Evolutionary conservation across 164 flowering plant genomes (phyloP), one percentile per base, ranked within the genome.

Genomic region (Magnolia changhungtana): DNA sequence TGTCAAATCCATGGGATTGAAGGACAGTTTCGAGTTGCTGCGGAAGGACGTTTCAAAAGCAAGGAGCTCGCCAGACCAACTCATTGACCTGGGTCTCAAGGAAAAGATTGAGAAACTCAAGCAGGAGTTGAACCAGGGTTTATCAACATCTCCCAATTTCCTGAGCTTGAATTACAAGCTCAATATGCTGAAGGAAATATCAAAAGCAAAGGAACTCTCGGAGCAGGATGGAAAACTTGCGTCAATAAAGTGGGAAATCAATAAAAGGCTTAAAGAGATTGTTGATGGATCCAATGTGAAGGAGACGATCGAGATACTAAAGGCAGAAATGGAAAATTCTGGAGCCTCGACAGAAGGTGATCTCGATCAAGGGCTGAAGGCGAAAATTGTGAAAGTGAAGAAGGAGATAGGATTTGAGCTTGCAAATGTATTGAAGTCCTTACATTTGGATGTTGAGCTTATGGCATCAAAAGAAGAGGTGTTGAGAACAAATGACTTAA

Each of bases 101-200:
- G 89, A 85, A 24, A 88, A 90, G 84, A 71, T 90, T 49, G 86
- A 85, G 31, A 84, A 87, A 79, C 78, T 92, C 4, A 82, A 78
- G 49, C 76, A 82, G 50, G 96, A 90, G 81, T 84, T 94, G 63
- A 73, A 83, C 27, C 81, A 79, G 67, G 81, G 86, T 69, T 73
- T 94, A 63, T 68, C 90, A 9, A 58, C 78, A 29, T 90, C 91
- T 76, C 95, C 97, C 20, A 91, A 94, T 79, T 89, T 83, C 81
- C 68, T 77, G 7, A 89, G 81, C 84, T 86, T 92, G 77, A 84
- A 71, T 71, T 61, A 77, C 49, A 94, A 92, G 85, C 87, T 81
- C 76, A 85, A 87, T 72, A 85, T 87, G 96, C 76, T 92, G 85
- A 83, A 87, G 77, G 93, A 91, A 76, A 70, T 91, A 49, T 80